phyloP scores from a whole-genome alignment of 1,284 basidiomycete genomes.

The Ceratobasidium sp. region DNA sequence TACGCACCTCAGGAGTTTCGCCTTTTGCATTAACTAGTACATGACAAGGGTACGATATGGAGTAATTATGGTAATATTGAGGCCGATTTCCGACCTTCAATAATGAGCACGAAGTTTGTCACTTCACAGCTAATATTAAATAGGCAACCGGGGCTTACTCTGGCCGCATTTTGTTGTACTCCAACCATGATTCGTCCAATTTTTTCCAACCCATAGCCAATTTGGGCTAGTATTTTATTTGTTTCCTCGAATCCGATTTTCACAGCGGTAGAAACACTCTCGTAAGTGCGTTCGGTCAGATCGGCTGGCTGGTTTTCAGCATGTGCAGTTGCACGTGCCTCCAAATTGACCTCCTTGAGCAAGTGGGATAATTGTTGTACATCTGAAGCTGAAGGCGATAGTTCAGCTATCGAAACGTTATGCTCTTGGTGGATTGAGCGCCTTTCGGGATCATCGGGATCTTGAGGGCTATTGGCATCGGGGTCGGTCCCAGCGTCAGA shows the following conservation, averaged over 20 bases:
- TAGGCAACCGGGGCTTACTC: not conserved
- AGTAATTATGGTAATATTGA: not conserved
- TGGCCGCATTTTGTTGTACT: not conserved
- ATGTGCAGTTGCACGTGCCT: not conserved
- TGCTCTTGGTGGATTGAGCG: too few species aligned
- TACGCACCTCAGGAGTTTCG: conserved; percentile 9
- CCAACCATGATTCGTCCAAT: conserved; percentile 19
- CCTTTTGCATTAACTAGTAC: conserved; percentile 14
- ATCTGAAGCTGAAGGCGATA: too few species aligned
- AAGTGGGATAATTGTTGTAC: too few species aligned
- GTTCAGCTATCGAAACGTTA: too few species aligned
- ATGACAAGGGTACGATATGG: not conserved
- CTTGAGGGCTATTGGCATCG: too few species aligned
- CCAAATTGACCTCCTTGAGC: not conserved
- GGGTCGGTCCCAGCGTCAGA: too few species aligned
- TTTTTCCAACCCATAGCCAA: not conserved
- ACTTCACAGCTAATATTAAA: not conserved
- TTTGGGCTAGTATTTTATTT: not conserved
- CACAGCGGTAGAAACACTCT: not conserved
- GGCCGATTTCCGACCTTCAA: not conserved
- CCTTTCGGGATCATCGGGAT: too few species aligned
- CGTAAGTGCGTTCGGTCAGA: not conserved
- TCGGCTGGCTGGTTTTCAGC: not conserved
- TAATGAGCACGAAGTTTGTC: not conserved
- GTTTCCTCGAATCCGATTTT: not conserved